These are phyloP conservation scores for Boeremia exigua DNA, from an alignment of 2,329 filamentous ascomycete genomes.

Conservation along the genomic window DNA sequence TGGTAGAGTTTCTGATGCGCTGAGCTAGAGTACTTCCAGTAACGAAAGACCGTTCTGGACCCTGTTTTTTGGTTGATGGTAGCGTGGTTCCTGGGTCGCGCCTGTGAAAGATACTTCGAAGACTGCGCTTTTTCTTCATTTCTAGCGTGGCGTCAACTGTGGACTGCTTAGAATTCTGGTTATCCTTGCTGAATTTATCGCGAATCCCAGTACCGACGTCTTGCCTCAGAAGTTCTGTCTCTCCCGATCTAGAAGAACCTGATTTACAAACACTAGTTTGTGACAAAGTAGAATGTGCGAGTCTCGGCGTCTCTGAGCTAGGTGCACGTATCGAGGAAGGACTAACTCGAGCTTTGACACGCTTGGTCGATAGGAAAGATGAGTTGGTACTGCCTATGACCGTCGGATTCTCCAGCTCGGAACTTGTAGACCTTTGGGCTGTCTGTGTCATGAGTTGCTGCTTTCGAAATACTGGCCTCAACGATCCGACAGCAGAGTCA, in stretches of 20 bases:
- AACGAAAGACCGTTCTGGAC: slow-evolving; percentile 23
- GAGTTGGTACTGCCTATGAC: background rate
- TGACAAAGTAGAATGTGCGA: background rate
- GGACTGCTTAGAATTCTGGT: background rate
- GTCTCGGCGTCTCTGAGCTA: background rate
- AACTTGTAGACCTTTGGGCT: background rate
- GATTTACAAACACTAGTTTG: background rate
- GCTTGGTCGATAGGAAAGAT: background rate
- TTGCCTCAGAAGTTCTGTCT: background rate
- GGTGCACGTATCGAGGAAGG: background rate
- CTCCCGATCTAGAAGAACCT: background rate
- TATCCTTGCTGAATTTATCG: background rate
- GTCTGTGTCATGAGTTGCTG: background rate
- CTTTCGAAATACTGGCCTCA: background rate
- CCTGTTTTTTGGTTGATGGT: slow-evolving; percentile 3
- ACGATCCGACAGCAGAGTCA: background rate
- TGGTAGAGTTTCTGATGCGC: slow-evolving; percentile 27
- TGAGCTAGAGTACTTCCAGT: slow-evolving; percentile 26
- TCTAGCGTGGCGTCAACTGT: slow-evolving; percentile 1
- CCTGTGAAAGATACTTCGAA: slow-evolving; percentile 34
- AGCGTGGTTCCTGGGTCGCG: slow-evolving; percentile 11
- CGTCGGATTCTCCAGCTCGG: background rate
- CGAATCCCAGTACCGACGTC: background rate
- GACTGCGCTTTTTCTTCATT: slow-evolving; percentile 31
- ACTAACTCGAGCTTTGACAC: background rate